Conservation (phyloP, 2,329 filamentous ascomycete genomes). For the Fusarium oxysporum region DNA sequence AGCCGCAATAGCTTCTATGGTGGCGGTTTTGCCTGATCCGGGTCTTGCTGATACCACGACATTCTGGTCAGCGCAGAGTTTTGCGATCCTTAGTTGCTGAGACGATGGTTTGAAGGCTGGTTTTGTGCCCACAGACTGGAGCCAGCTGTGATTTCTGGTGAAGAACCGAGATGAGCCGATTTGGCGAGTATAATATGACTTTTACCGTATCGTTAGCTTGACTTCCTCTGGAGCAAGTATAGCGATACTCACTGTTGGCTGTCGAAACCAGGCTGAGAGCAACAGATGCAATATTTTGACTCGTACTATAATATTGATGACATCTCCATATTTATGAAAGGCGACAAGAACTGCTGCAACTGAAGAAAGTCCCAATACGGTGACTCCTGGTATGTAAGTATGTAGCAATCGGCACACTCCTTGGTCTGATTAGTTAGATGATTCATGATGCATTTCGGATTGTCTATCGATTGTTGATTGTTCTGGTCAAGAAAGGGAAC, state of each 20-base stretch:
- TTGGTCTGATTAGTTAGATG: not conserved
- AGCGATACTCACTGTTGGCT: slow-evolving; percentile 8
- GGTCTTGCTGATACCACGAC: slow-evolving; percentile 50
- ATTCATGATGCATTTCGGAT: not conserved
- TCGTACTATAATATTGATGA: not conserved
- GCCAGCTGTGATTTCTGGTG: not conserved
- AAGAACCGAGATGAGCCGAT: not conserved
- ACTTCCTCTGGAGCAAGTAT: not conserved
- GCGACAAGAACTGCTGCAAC: not conserved
- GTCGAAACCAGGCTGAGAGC: not conserved
- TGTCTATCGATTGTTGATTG: not conserved
- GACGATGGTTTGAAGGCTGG: slow-evolving; percentile 35
- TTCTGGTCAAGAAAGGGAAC: not conserved
- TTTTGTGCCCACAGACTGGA: not conserved
- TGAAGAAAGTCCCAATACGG: too few species aligned
- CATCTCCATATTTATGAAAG: slow-evolving; percentile 6
- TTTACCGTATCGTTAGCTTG: not conserved
- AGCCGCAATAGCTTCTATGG: slow-evolving; percentile 46
- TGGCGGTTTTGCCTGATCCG: slow-evolving; percentile 50
- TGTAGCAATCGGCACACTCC: not conserved
- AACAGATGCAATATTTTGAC: not conserved
- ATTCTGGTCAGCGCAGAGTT: slow-evolving; percentile 41
- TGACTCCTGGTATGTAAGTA: not conserved
- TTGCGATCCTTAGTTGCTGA: slow-evolving; percentile 43
- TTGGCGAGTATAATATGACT: not conserved